Evolutionary conservation across 2,329 filamentous ascomycete species (phyloP).

Genomic region (Venturia nashicola): DNA sequence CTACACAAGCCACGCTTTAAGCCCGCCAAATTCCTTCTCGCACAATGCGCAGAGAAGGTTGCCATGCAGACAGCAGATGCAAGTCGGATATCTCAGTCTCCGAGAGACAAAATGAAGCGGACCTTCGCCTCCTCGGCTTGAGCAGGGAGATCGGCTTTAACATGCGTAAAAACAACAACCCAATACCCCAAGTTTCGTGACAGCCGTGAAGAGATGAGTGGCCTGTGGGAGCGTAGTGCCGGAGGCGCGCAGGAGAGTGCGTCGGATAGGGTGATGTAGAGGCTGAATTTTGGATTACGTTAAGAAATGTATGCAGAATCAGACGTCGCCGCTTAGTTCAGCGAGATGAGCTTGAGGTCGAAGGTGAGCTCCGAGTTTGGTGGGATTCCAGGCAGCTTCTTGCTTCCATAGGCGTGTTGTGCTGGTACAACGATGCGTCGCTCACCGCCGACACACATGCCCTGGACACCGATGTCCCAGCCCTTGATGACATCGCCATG

Average conservation of each 20-base stretch:
- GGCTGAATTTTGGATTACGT: not conserved
- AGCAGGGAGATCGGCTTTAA: not conserved
- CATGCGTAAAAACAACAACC: not conserved
- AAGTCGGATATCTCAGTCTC: constrained; percentile 9
- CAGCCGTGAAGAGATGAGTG: not conserved
- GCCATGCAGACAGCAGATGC: constrained; percentile 10
- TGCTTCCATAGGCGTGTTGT: constrained; percentile 78
- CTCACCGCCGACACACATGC: constrained; percentile 90
- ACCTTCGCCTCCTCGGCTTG: not conserved
- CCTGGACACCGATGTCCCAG: constrained; percentile 88
- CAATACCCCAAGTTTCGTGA: not conserved
- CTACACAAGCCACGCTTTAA: constrained; percentile 10
- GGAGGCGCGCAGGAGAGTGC: not conserved
- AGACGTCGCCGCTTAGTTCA: constrained; percentile 24
- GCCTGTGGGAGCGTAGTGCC: constrained; percentile 4
- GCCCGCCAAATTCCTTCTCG: constrained; percentile 1
- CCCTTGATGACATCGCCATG: constrained; percentile 96
- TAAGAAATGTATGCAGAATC: not conserved
- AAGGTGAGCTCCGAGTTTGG: constrained; percentile 85
- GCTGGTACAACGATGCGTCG: constrained; percentile 84
- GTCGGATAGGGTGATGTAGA: not conserved
- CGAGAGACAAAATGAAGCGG: not conserved
- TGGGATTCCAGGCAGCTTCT: constrained; percentile 72
- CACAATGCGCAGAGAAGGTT: constrained; percentile 3
- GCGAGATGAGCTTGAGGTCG: constrained; percentile 48